Evolutionary conservation across 345 rosid species (phyloP), one percentile per base, ranked within the genome.

Genomic region (Moringa oleifera): DNA sequence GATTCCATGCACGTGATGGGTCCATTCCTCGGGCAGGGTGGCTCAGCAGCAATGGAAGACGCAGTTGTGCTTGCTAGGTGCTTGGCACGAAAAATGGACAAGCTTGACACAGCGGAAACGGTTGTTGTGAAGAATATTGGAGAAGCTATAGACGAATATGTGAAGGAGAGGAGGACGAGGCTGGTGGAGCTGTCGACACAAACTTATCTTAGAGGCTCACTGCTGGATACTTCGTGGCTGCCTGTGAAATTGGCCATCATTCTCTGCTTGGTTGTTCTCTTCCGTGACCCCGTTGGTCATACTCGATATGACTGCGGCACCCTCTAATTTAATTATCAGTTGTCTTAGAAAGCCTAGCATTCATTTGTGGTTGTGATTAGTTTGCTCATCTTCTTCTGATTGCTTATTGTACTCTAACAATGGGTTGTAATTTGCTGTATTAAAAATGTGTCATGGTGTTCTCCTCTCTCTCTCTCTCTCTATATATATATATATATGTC

Each of bases 1-100:
- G 81, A 81, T 22, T 81, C 82, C 0, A 68, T 83, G 83, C 89
- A 81, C 15, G 68, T 68, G 10, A 83, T 81, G 91, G 75, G 76
- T 31, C 91, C 83, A 0, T 79, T 77, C 66, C 50, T 79, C 0
- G 83, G 75, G 37, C 87, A 81, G 37, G 89, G 85, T 0, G 87
- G 85, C 55, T 77, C 80, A 0, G 79, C 82, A 0, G 74, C 77
- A 0, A 46, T 81, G 20, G 91, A 86, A 64, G 88, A 83, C 55
- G 81, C 83, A 0, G 62, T 81, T 3, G 85, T 83, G 58, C 67
- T 86, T 2, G 82, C 79, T 25, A 69, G 86, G 53, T 77, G 83
- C 73, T 61, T 76, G 61, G 68, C 80, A 41, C n/a, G n/a, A n/a
- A n/a, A n/a, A n/a, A n/a, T n/a, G n/a, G 22, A 54, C 1, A 15